Base-by-base conservation (phyloP, 2,329 filamentous ascomycete species). In the Fusarium palustre region DNA sequence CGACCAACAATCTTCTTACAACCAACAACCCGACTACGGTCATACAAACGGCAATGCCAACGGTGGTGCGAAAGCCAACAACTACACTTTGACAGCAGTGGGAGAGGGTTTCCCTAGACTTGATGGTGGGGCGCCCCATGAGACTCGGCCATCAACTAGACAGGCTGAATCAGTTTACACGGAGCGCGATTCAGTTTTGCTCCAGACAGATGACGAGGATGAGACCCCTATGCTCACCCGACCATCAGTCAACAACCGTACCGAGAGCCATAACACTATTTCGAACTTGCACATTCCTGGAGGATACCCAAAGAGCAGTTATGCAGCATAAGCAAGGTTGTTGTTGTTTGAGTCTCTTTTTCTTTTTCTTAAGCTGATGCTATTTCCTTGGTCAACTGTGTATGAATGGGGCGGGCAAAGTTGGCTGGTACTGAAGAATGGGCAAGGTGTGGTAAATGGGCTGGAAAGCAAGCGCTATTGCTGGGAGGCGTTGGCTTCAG, bases 241-340 rank as follows among this genome's bases (percentile, higher is more conserved):
- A 36, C 77, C 77, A 5, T 68, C 71, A 2, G 70, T 73, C 11
- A 64, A 72, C 49, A 71, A 68, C 53, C 49, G 82, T 49, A 79
- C 77, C 16, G 79, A 83, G 47, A 84, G 85, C 68, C 81, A 84
- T 9, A 82, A 84, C 15, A 87, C 85, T 30, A 87, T 92, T 45
- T 89, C 88, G 56, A 86, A 90, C 74, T 79, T 93, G 52, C 90
- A 91, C 74, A 86, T 93, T 20, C 91, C 91, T 5, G 91, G 91
- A 13, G 85, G 90, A 70, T 93, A 85, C 75, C 89, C 89, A 11
- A 83, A 78, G 67, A 76, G 65, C 55, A 70, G 81, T 66, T 72
- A 89, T 20, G 48, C 48, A 82, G 59, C 86, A 74, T 76, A 81
- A 82, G 24, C 31, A 61, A 85, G 69, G 2, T 75, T n/a, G 77